Evolutionary conservation across 208 protist genomes (phyloP).

Genomic region (Perkinsela sp.): DNA sequence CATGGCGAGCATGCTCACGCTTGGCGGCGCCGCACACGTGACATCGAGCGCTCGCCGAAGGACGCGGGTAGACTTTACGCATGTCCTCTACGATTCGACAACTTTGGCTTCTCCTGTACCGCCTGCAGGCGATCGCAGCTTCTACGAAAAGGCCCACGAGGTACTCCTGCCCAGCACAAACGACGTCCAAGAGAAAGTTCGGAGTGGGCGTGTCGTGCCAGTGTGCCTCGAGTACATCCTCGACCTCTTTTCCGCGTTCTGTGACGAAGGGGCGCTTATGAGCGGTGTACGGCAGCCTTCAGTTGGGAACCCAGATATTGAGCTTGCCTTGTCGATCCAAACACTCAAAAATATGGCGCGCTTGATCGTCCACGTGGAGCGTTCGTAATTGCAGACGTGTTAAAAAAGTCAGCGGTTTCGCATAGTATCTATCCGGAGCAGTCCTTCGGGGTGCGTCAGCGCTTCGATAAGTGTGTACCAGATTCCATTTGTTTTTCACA

Average conservation of each 20-base stretch:
- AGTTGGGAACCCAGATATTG: too few species aligned
- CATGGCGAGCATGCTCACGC: neutral
- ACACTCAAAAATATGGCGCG: too few species aligned
- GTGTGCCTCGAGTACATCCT: neutral
- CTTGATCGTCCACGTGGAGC: too few species aligned
- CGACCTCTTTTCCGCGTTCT: neutral
- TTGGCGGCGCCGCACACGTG: neutral
- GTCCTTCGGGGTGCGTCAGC: too few species aligned
- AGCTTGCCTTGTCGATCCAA: too few species aligned
- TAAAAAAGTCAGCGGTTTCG: too few species aligned
- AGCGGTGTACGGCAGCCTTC: too few species aligned
- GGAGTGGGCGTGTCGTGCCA: neutral
- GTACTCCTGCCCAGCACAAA: neutral
- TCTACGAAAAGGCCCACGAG: neutral
- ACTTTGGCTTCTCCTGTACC: neutral
- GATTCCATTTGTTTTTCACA: too few species aligned
- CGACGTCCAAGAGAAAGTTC: neutral
- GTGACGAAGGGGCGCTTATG: neutral
- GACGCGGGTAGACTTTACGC: neutral
- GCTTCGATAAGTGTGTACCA: too few species aligned
- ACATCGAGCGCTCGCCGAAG: neutral
- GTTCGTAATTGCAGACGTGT: too few species aligned
- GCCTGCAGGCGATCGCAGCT: neutral
- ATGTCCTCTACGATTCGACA: neutral
- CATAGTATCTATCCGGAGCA: too few species aligned